Conservation (phyloP, 345 rosid species). For the Syzygium jambos region DNA sequence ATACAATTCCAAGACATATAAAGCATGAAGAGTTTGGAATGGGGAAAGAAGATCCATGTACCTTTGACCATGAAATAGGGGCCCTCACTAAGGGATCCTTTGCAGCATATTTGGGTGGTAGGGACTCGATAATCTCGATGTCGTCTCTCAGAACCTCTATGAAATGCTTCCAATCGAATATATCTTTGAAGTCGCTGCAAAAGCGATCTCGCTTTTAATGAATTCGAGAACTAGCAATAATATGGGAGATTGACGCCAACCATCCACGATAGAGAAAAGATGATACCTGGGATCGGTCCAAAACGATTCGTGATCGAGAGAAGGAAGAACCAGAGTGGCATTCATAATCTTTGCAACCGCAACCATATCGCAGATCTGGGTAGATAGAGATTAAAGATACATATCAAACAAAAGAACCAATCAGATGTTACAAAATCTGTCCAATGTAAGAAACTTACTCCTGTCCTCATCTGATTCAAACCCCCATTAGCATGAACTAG, state of each 20-base stretch:
- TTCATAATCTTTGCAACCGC: constrained; percentile 94
- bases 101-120: constrained; percentile 42
- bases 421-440: neutral
- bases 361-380: constrained; percentile 98
- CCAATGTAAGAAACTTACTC: constrained; percentile 37
- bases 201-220: neutral
- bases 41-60: constrained; percentile 1
- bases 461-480: constrained; percentile 99
- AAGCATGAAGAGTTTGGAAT: neutral
- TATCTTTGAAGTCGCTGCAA: constrained; percentile 86
- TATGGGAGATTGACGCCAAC: neutral
- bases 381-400: neutral
- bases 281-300: constrained; percentile 98
- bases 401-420: neutral
- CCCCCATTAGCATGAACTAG: constrained; percentile 96
- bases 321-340: constrained; percentile 95
- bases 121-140: constrained; percentile 69
- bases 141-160: constrained; percentile 66
- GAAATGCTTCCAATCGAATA: constrained; percentile 94
- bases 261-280: neutral
- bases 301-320: constrained; percentile 90
- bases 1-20: neutral
- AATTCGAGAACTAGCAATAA: neutral
- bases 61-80: constrained; percentile 99
- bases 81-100: constrained; percentile 69